Conservation (phyloP, 2,329 filamentous ascomycete genomes). For the Epichloe gansuensis region DNA sequence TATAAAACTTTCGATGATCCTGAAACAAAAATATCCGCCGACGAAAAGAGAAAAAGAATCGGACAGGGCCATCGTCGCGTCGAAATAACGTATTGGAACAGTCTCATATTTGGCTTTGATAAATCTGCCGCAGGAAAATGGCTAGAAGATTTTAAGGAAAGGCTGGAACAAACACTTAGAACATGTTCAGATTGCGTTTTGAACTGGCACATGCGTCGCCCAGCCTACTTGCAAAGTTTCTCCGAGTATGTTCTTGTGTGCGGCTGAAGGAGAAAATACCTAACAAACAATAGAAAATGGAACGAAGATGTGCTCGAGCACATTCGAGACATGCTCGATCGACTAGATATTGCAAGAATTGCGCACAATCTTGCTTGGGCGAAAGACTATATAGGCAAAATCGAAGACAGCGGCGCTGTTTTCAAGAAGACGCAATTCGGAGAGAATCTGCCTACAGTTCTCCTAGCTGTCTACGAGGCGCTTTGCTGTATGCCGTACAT, state of each 20-base stretch:
- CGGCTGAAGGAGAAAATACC: neutral
- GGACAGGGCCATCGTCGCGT: conserved; percentile 41
- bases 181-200: conserved; percentile 58
- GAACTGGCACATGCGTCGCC: conserved; percentile 60
- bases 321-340: conserved; percentile 44
- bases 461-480: conserved; percentile 77
- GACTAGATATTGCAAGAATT: conserved; percentile 49
- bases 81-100: conserved; percentile 52
- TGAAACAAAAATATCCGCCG: conserved; percentile 33
- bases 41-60: conserved; percentile 41
- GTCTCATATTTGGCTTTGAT: conserved; percentile 55
- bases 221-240: conserved; percentile 47
- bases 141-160: conserved; percentile 43
- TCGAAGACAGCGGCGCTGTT: conserved; percentile 31
- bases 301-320: conserved; percentile 37
- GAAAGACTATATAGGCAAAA: conserved; percentile 38
- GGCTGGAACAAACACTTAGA: conserved; percentile 45
- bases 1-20: conserved; percentile 41
- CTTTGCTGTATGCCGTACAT: conserved; percentile 76
- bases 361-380: conserved; percentile 45
- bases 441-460: conserved; percentile 40
- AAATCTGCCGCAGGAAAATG: conserved; percentile 46
- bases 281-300: conserved; percentile 23
- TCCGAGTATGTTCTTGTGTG: conserved; percentile 35
- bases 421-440: conserved; percentile 36